These are phyloP conservation scores for Ustilago xerochloae DNA, from an alignment of 1,284 basidiomycete genomes.

Conservation along the genomic window DNA sequence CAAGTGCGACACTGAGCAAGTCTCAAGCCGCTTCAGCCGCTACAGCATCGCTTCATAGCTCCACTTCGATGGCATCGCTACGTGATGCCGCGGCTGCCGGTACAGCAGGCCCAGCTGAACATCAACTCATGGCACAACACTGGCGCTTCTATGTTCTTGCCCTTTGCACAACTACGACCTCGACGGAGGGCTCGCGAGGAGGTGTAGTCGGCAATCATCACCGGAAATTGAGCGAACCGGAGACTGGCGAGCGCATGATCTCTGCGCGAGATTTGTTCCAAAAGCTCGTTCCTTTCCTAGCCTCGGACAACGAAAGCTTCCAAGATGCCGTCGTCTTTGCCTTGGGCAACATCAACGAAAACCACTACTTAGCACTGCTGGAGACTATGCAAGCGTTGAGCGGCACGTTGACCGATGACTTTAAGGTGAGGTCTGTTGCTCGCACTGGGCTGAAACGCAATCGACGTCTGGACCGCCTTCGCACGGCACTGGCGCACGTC, in stretches of 20 bases:
- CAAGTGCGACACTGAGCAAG: constrained; percentile 33
- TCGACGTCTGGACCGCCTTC: constrained; percentile 81
- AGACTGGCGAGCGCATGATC: constrained; percentile 75
- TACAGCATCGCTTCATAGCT: constrained; percentile 29
- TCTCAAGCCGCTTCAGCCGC: constrained; percentile 33
- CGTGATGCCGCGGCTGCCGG: constrained; percentile 55
- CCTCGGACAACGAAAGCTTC: constrained; percentile 84
- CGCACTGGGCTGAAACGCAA: constrained; percentile 70
- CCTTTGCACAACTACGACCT: constrained; percentile 77
- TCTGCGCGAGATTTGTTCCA: constrained; percentile 82
- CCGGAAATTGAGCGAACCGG: constrained; percentile 76
- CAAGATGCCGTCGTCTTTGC: constrained; percentile 87
- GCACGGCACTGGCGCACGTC: constrained; percentile 88
- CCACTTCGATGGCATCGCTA: constrained; percentile 34
- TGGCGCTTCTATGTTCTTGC: constrained; percentile 89
- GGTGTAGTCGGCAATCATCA: constrained; percentile 78
- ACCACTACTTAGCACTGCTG: constrained; percentile 81
- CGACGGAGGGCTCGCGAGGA: constrained; percentile 57
- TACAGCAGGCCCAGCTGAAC: constrained; percentile 70
- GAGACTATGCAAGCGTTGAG: constrained; percentile 85
- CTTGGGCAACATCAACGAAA: constrained; percentile 84
- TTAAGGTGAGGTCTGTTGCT: constrained; percentile 69
- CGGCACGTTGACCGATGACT: constrained; percentile 84
- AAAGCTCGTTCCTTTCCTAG: constrained; percentile 85
- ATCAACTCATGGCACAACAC: constrained; percentile 78